phyloP scores from a whole-genome alignment of 2,329 filamentous ascomycete genomes.

The Ceratocystis smalleyi region DNA sequence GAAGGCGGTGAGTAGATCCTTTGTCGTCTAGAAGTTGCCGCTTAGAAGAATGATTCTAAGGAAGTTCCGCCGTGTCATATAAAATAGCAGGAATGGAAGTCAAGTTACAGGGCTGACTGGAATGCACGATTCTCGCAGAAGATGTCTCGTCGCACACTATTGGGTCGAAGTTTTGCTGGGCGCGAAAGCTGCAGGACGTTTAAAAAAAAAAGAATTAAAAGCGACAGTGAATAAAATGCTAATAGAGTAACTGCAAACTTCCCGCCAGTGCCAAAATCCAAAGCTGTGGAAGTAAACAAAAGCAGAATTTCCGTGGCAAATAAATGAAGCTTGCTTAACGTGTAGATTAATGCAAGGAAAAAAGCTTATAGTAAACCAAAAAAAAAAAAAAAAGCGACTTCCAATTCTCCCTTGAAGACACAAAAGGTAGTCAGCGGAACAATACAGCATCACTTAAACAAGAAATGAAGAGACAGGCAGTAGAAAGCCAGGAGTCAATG shows the following conservation, averaged over 20 bases:
- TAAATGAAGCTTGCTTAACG: not conserved
- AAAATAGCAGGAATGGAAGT: not conserved
- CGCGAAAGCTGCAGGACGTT: not conserved
- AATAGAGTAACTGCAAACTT: not conserved
- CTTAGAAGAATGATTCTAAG: not conserved
- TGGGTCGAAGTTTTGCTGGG: not conserved
- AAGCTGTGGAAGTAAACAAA: conserved; percentile 3
- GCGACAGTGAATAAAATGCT: not conserved
- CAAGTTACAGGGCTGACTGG: not conserved
- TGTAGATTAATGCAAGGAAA: not conserved
- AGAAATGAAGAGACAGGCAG: conserved; percentile 5
- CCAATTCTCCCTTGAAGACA: not conserved
- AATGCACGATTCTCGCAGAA: not conserved
- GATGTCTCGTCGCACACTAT: not conserved
- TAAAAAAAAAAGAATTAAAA: conserved; percentile 3
- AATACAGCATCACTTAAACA: not conserved
- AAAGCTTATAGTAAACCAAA: not conserved
- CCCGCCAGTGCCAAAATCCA: not conserved
- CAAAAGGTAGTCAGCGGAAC: not conserved
- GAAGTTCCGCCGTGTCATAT: not conserved
- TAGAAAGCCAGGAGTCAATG: conserved; percentile 2
- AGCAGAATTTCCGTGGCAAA: not conserved
- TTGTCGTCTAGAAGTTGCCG: not conserved
- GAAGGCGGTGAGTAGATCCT: not conserved
- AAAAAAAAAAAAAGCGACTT: conserved; percentile 8